Evolutionary conservation across 306 rosid species (phyloP).

Genomic region (Ormosia semicastrata): DNA sequence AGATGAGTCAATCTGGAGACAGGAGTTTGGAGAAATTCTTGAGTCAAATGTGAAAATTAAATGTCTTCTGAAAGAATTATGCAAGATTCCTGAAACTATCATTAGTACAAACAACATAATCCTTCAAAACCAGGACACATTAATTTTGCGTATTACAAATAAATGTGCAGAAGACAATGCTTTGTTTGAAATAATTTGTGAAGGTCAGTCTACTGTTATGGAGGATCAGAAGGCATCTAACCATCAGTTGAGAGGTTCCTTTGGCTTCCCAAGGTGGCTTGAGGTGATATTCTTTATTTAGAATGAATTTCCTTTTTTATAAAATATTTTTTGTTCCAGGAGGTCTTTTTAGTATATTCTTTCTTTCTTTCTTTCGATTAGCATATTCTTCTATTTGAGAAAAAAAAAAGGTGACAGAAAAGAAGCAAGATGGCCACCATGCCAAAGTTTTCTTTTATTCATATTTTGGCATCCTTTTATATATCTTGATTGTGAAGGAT

Average conservation of each 20-base stretch:
- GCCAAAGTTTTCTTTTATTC: background rate
- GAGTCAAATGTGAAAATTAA: slow-evolving; percentile 68
- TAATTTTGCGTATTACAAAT: slow-evolving; percentile 86
- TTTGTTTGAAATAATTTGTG: slow-evolving; percentile 71
- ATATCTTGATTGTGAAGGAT: background rate
- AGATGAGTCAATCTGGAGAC: slow-evolving; percentile 89
- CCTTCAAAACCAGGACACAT: slow-evolving; percentile 84
- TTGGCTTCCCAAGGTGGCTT: slow-evolving; percentile 95
- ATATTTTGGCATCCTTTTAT: background rate
- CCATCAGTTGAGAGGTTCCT: slow-evolving; percentile 67
- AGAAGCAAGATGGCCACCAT: background rate
- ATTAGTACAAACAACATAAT: slow-evolving; percentile 93
- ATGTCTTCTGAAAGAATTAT: slow-evolving; percentile 46
- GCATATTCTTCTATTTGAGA: background rate
- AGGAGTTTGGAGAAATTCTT: slow-evolving; percentile 80
- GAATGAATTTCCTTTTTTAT: background rate
- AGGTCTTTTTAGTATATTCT: background rate
- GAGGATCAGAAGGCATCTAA: slow-evolving; percentile 59
- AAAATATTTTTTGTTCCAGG: background rate
- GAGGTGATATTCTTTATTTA: slow-evolving; percentile 64
- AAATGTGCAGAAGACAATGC: slow-evolving; percentile 63
- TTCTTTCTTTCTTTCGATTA: background rate
- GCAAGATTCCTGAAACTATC: slow-evolving; percentile 88
- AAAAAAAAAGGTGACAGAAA: background rate
- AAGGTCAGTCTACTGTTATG: slow-evolving; percentile 62